Evolutionary conservation across 1,139 yeast species (phyloP).

Genomic region (Nakaseomyces delphensis): DNA sequence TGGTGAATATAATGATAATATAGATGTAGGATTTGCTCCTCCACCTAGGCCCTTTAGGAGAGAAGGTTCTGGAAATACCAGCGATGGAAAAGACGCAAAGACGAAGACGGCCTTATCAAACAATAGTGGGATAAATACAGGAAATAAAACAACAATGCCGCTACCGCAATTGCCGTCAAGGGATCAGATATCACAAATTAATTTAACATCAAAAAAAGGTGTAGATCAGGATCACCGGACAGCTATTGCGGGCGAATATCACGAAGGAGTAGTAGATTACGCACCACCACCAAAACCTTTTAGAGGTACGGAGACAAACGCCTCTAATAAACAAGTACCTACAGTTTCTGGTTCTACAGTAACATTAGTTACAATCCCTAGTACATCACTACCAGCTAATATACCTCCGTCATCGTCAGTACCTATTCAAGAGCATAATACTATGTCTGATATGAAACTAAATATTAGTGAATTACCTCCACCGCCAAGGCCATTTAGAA

Average conservation of each 20-base stretch:
- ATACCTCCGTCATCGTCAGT: no score
- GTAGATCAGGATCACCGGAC: background rate
- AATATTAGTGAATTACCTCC: conserved; percentile 14
- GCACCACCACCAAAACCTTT: conserved; percentile 24
- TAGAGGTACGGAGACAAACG: conserved; percentile 3
- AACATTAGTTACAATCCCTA: no score
- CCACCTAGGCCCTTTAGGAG: conserved; percentile 4
- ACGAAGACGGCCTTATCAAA: no score
- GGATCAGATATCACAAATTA: background rate
- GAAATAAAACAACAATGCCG: background rate
- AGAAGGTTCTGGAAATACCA: background rate
- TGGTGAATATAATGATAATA: background rate
- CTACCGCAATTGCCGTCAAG: background rate
- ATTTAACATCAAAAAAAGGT: background rate
- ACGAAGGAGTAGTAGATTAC: conserved; percentile 9
- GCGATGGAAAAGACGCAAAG: no score
- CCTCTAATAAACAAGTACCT: background rate
- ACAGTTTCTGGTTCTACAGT: background rate
- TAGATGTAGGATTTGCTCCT: conserved; percentile 1
- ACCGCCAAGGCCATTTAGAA: conserved; percentile 19
- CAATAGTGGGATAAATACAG: no score
- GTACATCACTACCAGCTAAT: no score
- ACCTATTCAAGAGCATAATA: no score
- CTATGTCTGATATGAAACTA: background rate
- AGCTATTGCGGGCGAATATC: background rate